Percentiles rank a stretch among this genome's conserved stretches.
Evolutionary conservation across 352 stramenopile genomes (phyloP).

Genomic region (Globisporangium abappressorium): DNA sequence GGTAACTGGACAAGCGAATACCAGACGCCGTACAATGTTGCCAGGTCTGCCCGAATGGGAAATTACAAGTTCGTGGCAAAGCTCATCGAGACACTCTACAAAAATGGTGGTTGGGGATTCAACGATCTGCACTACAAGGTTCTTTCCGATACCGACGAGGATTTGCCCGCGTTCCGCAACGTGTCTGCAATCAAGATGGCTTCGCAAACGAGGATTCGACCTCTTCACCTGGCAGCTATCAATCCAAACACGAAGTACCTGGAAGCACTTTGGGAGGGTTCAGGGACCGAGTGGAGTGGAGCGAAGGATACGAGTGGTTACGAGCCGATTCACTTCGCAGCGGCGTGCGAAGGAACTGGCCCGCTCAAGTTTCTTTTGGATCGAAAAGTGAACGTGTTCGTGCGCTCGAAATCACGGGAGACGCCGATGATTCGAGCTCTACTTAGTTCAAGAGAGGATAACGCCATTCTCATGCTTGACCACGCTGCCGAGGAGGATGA

Average conservation of each 20-base stretch:
- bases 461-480: slow-evolving; percentile 58
- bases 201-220: slow-evolving; percentile 52
- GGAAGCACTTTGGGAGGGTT: slow-evolving; percentile 50
- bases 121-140: slow-evolving; percentile 65
- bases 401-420: slow-evolving; percentile 53
- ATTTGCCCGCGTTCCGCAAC: slow-evolving; percentile 46
- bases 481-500: slow-evolving; percentile 38
- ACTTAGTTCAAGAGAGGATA: slow-evolving; percentile 42
- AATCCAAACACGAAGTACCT: slow-evolving; percentile 73
- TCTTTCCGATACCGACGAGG: slow-evolving; percentile 34
- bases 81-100: slow-evolving; percentile 35
- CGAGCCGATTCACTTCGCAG: slow-evolving; percentile 70
- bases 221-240: slow-evolving; percentile 69
- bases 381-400: slow-evolving; percentile 48
- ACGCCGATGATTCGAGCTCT: slow-evolving; percentile 67
- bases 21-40: slow-evolving; percentile 21
- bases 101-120: slow-evolving; percentile 57
- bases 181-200: slow-evolving; percentile 74
- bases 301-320: slow-evolving; percentile 61
- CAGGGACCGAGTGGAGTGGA: slow-evolving; percentile 41
- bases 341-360: slow-evolving; percentile 42
- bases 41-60: slow-evolving; percentile 21
- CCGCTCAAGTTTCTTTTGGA: slow-evolving; percentile 66
- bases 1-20: slow-evolving; percentile 43
- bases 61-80: slow-evolving; percentile 43